Evolutionary conservation across 345 rosid species (phyloP), one percentile per base, ranked within the genome.

Genomic region (Hypericum androsaemum): DNA sequence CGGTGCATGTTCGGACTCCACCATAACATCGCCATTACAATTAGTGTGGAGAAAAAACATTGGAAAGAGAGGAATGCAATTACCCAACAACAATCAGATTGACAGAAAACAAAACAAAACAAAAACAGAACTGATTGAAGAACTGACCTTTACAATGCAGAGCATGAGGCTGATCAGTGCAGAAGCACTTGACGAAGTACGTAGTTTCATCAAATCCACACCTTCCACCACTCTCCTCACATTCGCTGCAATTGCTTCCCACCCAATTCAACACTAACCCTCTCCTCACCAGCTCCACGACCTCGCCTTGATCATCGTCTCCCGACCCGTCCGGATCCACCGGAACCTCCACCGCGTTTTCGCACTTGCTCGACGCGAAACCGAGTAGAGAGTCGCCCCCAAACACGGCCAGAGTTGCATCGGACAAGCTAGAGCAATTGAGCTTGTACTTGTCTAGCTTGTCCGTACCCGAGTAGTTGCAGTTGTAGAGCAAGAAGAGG

Each of bases 81-180:
- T n/a, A n/a, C n/a, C n/a, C n/a, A n/a, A n/a, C n/a, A n/a, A n/a
- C n/a, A n/a, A n/a, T n/a, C n/a, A n/a, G n/a, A n/a, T n/a, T n/a
- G n/a, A n/a, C n/a, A n/a, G n/a, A n/a, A n/a, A n/a, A n/a, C n/a
- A n/a, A n/a, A n/a, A n/a, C n/a, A n/a, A n/a, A n/a, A n/a, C n/a
- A n/a, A n/a, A n/a, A n/a, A n/a, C n/a, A n/a, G n/a, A n/a, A n/a
- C n/a, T n/a, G n/a, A n/a, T n/a, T n/a, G n/a, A n/a, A n/a, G n/a
- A n/a, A n/a, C n/a, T n/a, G n/a, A n/a, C n/a, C n/a, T n/a, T n/a
- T 0, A 36, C 86, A 80, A 0, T 6, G 32, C 67, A 9, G 1
- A 45, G 64, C 53, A 53, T 75, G 83, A 39, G 83, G 74, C 17
- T 80, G 45, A 13, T 80, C 83, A 0, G 79, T 73, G 67, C 83